A percentile compares a stretch with the other conserved stretches of the same genome.
Conservation (phyloP, 352 stramenopile genomes). For the Globisporangium paroecandrum region DNA sequence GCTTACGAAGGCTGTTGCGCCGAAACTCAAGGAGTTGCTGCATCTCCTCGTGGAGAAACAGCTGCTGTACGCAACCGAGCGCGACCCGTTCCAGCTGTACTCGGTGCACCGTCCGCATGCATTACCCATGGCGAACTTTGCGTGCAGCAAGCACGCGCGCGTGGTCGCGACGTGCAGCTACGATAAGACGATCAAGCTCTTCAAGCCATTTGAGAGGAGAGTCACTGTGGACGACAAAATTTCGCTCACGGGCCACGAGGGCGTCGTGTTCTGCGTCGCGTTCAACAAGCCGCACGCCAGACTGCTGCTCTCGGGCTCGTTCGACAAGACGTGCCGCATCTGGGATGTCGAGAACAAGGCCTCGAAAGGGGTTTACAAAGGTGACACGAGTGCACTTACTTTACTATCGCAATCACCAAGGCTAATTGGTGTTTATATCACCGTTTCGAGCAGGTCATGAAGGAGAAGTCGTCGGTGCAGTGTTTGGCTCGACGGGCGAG, state of each 20-base stretch:
- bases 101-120: constrained; percentile 50
- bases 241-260: constrained; percentile 51
- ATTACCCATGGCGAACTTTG: constrained; percentile 70
- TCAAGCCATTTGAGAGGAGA: constrained; percentile 33
- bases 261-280: constrained; percentile 61
- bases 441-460: constrained; percentile 32
- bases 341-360: constrained; percentile 46
- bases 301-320: constrained; percentile 62
- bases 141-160: constrained; percentile 58
- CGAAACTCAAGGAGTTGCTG: constrained; percentile 57
- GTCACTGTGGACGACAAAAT: constrained; percentile 25
- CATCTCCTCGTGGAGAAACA: constrained; percentile 76
- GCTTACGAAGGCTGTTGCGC: constrained; percentile 36
- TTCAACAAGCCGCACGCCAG: constrained; percentile 56
- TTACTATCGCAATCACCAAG: not conserved
- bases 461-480: constrained; percentile 49
- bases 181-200: constrained; percentile 66
- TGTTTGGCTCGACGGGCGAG: constrained; percentile 35
- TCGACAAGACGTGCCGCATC: constrained; percentile 75
- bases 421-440: not conserved
- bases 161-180: constrained; percentile 71
- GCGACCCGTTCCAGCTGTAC: constrained; percentile 28
- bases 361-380: constrained; percentile 36
- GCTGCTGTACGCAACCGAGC: constrained; percentile 28
- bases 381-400: not conserved